Evolutionary conservation across 2,329 filamentous ascomycete genomes (phyloP).

Genomic region (Curvularia hawaiiensis): DNA sequence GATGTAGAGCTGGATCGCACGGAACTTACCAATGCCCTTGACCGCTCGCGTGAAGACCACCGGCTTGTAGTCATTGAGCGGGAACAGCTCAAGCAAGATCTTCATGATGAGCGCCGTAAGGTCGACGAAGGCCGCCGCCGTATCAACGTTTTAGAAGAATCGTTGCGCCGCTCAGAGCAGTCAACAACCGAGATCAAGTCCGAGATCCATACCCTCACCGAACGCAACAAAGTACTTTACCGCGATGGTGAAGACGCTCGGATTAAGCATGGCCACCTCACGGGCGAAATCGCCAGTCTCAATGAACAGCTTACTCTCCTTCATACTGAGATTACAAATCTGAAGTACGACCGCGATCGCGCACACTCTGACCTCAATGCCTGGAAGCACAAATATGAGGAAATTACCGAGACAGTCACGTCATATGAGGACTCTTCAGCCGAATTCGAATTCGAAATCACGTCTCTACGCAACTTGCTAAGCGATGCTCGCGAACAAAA

Average conservation of each 20-base stretch:
- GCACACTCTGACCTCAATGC: slow-evolving; percentile 25
- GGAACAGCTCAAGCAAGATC: slow-evolving; percentile 31
- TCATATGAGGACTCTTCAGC: slow-evolving; percentile 26
- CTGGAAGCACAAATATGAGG: slow-evolving; percentile 34
- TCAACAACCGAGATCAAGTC: slow-evolving; percentile 20
- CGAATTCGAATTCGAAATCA: slow-evolving; percentile 34
- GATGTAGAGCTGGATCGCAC: slow-evolving; percentile 25
- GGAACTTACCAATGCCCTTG: slow-evolving; percentile 24
- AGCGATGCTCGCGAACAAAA: slow-evolving; percentile 33
- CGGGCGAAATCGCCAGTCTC: slow-evolving; percentile 19
- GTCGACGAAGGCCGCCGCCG: slow-evolving; percentile 25
- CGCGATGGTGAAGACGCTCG: slow-evolving; percentile 26
- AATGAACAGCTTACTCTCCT: slow-evolving; percentile 24
- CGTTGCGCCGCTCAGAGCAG: slow-evolving; percentile 26
- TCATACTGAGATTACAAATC: slow-evolving; percentile 28
- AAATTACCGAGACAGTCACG: slow-evolving; percentile 29
- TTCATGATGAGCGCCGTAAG: slow-evolving; percentile 26
- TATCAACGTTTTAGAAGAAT: slow-evolving; percentile 25
- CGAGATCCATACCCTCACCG: slow-evolving; percentile 25
- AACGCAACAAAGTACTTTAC: slow-evolving; percentile 24
- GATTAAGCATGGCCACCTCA: slow-evolving; percentile 23
- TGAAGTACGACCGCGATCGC: slow-evolving; percentile 27
- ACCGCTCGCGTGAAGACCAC: slow-evolving; percentile 27
- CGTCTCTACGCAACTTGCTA: slow-evolving; percentile 25
- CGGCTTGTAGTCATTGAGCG: slow-evolving; percentile 30